Evolutionary conservation across 1,284 basidiomycete genomes (phyloP), one percentile per base, ranked within the genome.

Genomic region (Somion occarium): DNA sequence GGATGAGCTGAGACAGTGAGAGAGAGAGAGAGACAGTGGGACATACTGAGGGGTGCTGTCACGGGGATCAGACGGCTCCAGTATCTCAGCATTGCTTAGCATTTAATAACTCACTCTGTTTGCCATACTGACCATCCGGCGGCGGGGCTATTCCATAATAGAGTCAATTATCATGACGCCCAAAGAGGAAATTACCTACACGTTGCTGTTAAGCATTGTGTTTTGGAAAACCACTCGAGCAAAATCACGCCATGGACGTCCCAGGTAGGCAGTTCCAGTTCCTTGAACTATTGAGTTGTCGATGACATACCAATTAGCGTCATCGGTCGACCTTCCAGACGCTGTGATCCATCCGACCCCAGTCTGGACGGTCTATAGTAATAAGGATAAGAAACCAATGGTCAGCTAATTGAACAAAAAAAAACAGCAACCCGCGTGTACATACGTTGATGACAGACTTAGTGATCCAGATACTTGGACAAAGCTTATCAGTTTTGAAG

Each of bases 341-440:
- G 80, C 80, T 15, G 78, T 80, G 47, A 81, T 69, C 48, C 60
- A 79, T 1, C 79, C 79, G 38, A 67, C 61, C 37, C 30, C 30
- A 7, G 30, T 7, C 15, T 68, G 73, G 27, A 63, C 56, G 22
- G 61, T 63, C 61, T 63, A 46, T 23, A 34, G 41, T 3, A 3
- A n/a, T n/a, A 44, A 38, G 12, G 20, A n/a, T 52, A 24, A 34
- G 42, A 37, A 37, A 37, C 34, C n/a, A 11, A 18, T 9, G 20
- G 20, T 41, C 9, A 41, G 18, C 20, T 20, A 37, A 48, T 34
- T 2, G 45, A 30, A 37, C 37, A 38, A 39, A 46, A 38, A 24
- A 18, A 30, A 41, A 24, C 30, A n/a, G 15, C 30, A 34, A 34
- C 30, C 7, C 45, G 25, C n/a, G 26, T 25, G 18, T 38, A 19